Evolutionary conservation across 768 basidiomycete genomes (phyloP).

Genomic region (Tulasnella sp.): DNA sequence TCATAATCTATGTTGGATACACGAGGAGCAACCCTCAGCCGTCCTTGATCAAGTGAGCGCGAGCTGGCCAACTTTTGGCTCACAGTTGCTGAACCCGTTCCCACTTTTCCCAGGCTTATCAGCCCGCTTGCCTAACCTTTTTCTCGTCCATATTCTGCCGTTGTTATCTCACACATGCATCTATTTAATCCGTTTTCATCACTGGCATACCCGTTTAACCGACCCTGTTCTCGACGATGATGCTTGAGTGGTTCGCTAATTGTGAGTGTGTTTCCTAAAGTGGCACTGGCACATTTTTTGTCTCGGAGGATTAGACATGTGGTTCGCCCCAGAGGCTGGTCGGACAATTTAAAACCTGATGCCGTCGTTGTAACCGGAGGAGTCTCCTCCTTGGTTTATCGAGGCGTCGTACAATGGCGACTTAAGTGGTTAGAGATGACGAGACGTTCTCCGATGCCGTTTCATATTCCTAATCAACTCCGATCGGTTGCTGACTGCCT

Average conservation of each 20-base stretch:
- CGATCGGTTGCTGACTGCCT: neutral
- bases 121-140: conserved; percentile 77
- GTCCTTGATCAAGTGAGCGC: conserved; percentile 88
- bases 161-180: conserved; percentile 8
- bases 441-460: conserved; percentile 11
- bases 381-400: conserved; percentile 16
- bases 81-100: conserved; percentile 11
- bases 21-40: conserved; percentile 90
- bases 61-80: neutral
- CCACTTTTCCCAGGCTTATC: conserved; percentile 61
- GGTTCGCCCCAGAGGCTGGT: conserved; percentile 28
- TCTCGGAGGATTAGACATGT: conserved; percentile 29
- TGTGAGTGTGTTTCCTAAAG: conserved; percentile 18
- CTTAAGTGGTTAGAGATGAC: conserved; percentile 26
- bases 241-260: neutral
- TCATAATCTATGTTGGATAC: conserved; percentile 95
- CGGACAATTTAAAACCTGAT: conserved; percentile 7
- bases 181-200: conserved; percentile 9
- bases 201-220: neutral
- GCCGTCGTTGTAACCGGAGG: conserved; percentile 12
- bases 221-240: neutral
- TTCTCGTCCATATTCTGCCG: neutral
- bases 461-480: neutral
- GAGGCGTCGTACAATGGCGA: conserved; percentile 15
- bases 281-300: neutral